Conservation (phyloP, 1,284 basidiomycete species). For the Cerrena zonata region DNA sequence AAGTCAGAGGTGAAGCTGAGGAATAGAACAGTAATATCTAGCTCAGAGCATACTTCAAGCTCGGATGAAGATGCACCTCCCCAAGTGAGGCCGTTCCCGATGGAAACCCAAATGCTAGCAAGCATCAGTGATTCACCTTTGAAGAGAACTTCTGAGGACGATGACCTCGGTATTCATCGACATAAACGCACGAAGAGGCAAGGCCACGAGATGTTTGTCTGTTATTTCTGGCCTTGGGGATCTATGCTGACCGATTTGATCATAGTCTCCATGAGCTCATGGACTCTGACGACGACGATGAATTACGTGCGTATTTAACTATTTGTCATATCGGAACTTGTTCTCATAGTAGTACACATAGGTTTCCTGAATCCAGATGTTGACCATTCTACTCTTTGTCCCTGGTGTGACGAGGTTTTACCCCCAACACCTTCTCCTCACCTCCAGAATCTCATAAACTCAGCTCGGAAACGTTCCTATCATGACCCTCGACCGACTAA, state of each 20-base stretch:
- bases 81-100: conserved; percentile 43
- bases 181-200: conserved; percentile 32
- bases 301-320: conserved; percentile 15
- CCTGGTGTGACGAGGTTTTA: conserved; percentile 68
- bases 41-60: conserved; percentile 13
- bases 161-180: conserved; percentile 13
- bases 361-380: conserved; percentile 38
- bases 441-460: conserved; percentile 48
- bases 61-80: conserved; percentile 8
- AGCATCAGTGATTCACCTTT: conserved; percentile 28
- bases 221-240: conserved; percentile 7
- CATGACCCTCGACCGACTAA: conserved; percentile 65
- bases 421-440: conserved; percentile 57
- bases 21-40: conserved; percentile 10
- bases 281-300: conserved; percentile 24
- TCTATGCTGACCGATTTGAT: conserved; percentile 2
- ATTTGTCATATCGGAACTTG: neutral
- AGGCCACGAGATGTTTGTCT: conserved; percentile 21
- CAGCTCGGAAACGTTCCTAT: conserved; percentile 45
- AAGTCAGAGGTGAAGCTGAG: neutral
- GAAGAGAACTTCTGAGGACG: conserved; percentile 35
- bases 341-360: conserved; percentile 20
- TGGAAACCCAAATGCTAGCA: conserved; percentile 40
- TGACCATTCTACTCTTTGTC: conserved; percentile 66
- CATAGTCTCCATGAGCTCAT: conserved; percentile 14